Evolutionary conservation across 768 basidiomycete genomes (phyloP).

Genomic region (Trametes maxima): DNA sequence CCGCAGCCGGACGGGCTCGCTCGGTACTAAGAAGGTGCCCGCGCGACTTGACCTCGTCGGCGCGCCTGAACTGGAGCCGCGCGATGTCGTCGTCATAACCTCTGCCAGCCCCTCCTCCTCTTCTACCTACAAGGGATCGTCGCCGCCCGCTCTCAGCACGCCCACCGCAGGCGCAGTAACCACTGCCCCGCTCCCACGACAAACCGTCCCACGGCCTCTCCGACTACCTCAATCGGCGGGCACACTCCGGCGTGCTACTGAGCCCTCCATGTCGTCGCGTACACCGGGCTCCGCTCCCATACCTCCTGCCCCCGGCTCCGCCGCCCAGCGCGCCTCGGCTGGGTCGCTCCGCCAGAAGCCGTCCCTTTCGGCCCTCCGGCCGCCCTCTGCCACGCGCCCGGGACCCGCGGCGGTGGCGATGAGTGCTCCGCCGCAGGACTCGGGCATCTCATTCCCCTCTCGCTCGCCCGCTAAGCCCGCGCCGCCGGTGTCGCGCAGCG

Average conservation of each 20-base stretch:
- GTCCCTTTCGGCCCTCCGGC: neutral
- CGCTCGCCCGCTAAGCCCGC: constrained; percentile 3
- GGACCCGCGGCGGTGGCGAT: neutral
- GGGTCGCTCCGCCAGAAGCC: constrained; percentile 9
- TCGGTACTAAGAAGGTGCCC: constrained; percentile 9
- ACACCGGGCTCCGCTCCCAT: neutral
- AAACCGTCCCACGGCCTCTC: constrained; percentile 25
- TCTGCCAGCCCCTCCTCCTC: constrained; percentile 19
- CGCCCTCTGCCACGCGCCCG: neutral
- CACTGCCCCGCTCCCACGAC: constrained; percentile 1
- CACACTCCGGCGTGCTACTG: constrained; percentile 8
- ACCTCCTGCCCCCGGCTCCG: neutral
- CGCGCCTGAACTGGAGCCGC: constrained; percentile 1
- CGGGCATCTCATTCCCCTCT: constrained; percentile 11
- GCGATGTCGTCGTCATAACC: constrained; percentile 12
- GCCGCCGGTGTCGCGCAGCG: constrained; percentile 6
- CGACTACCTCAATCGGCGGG: constrained; percentile 24
- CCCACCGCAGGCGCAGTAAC: neutral
- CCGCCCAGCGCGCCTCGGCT: constrained; percentile 2
- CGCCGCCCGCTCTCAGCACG: neutral
- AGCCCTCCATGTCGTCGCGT: neutral
- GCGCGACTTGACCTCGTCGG: constrained; percentile 13
- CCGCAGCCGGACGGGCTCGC: neutral
- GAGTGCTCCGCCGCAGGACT: constrained; percentile 6
- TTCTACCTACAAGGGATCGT: constrained; percentile 1